phyloP scores from a whole-genome alignment of 192 early-diverging fungal species.

The Geranomyces michiganensis region DNA sequence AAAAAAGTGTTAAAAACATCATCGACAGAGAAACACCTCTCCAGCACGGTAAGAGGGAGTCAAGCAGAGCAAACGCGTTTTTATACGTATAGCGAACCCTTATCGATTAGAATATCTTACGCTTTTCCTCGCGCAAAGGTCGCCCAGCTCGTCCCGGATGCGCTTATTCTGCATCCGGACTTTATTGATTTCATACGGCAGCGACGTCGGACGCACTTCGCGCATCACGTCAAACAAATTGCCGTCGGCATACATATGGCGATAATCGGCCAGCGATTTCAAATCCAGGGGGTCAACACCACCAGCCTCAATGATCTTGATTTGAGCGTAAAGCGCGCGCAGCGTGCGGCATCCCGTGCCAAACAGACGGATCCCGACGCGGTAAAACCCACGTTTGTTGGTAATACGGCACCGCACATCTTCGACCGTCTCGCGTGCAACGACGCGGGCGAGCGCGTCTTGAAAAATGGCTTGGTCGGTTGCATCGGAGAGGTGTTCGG shows the following conservation, averaged over 20 bases:
- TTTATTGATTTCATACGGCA: conserved; percentile 70
- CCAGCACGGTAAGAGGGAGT: too few species aligned
- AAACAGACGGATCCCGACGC: conserved; percentile 19
- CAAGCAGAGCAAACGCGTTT: neutral
- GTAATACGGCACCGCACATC: conserved; percentile 22
- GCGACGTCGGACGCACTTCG: conserved; percentile 47
- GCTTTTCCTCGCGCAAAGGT: conserved; percentile 4
- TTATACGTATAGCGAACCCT: neutral
- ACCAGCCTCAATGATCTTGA: conserved; percentile 7
- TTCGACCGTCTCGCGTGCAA: neutral
- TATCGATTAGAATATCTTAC: conserved; percentile 7
- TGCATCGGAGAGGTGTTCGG: conserved; percentile 12
- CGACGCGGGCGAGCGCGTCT: conserved; percentile 6
- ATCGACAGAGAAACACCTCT: too few species aligned
- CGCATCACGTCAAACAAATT: conserved; percentile 38
- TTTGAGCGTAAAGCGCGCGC: conserved; percentile 9
- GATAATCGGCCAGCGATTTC: conserved; percentile 14
- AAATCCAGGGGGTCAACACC: conserved; percentile 23
- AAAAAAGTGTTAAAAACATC: too few species aligned
- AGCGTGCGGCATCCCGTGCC: neutral
- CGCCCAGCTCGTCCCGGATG: conserved; percentile 53
- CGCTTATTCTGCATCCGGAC: conserved; percentile 61
- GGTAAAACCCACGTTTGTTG: conserved; percentile 7
- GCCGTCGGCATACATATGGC: conserved; percentile 12
- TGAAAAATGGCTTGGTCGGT: conserved; percentile 11